Percentiles rank a stretch among this genome's conserved stretches.
These are phyloP conservation scores for Dalbergia oliveri DNA, from an alignment of 306 rosid genomes.

Conservation along the genomic window DNA sequence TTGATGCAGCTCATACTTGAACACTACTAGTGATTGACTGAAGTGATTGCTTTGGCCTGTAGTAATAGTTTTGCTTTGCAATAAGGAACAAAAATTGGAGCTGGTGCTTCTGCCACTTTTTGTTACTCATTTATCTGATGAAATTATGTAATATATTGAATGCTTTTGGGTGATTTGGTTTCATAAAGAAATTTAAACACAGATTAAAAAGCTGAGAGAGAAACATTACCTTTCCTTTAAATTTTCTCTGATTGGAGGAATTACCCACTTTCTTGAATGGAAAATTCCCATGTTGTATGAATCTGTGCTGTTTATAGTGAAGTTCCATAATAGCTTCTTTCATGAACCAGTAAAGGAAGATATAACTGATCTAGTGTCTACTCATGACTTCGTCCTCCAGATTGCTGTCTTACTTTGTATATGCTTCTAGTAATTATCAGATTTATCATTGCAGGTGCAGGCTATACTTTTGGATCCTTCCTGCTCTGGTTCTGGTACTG, in stretches of 20 bases:
- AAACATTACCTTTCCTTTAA: neutral
- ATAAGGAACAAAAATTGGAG: neutral
- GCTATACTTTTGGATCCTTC: constrained; percentile 96
- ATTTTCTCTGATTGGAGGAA: constrained; percentile 8
- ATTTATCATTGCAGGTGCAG: constrained; percentile 57
- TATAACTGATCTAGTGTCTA: neutral
- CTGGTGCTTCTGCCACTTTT: neutral
- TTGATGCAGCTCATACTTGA: constrained; percentile 8
- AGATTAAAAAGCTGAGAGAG: neutral
- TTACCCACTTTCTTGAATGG: neutral
- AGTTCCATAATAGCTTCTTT: neutral
- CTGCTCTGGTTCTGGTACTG: constrained; percentile 93
- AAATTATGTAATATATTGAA: constrained; percentile 22
- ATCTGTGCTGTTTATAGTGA: neutral
- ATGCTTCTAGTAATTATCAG: constrained; percentile 45
- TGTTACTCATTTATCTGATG: constrained; percentile 4
- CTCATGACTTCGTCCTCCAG: neutral
- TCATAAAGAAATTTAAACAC: neutral
- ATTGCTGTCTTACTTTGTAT: neutral
- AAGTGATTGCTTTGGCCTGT: neutral
- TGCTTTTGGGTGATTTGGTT: constrained; percentile 9
- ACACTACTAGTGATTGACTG: neutral
- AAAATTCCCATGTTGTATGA: neutral
- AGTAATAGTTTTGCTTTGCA: neutral
- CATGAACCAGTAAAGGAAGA: neutral